A percentile compares a stretch with the other conserved stretches of the same genome.
These are phyloP conservation scores for Aureobasidium leucospermi DNA, from an alignment of 2,329 filamentous ascomycete genomes.

Conservation along the genomic window DNA sequence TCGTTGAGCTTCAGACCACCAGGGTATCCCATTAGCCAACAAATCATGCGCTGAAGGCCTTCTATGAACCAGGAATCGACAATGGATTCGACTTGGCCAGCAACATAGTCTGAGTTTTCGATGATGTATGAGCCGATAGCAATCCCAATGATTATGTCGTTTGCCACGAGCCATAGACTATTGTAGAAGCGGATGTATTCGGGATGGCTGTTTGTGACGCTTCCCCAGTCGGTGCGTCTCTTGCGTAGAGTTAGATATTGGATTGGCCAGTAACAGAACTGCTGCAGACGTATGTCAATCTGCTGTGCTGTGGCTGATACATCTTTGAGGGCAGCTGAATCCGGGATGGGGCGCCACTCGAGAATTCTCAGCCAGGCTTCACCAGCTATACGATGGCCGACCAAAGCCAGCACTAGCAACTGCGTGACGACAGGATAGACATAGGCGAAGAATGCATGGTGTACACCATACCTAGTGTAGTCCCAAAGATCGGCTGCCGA, in stretches of 20 bases:
- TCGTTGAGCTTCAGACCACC: constrained; percentile 92
- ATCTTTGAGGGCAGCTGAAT: constrained; percentile 82
- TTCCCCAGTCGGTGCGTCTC: constrained; percentile 87
- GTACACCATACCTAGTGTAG: constrained; percentile 60
- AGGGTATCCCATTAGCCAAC: constrained; percentile 93
- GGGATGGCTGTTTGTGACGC: constrained; percentile 87
- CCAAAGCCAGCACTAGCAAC: constrained; percentile 67
- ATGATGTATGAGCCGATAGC: constrained; percentile 95
- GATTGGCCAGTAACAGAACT: constrained; percentile 98
- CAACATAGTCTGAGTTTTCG: constrained; percentile 82
- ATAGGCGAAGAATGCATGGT: constrained; percentile 65
- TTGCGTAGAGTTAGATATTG: constrained; percentile 89
- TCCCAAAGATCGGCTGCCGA: constrained; percentile 83
- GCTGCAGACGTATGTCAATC: constrained; percentile 90
- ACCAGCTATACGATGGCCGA: constrained; percentile 71
- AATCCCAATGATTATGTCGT: constrained; percentile 97
- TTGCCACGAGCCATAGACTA: constrained; percentile 94
- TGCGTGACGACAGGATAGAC: constrained; percentile 67
- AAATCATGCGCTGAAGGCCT: constrained; percentile 79
- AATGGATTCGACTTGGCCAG: constrained; percentile 66
- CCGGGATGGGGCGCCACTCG: constrained; percentile 75
- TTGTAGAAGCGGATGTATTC: constrained; percentile 99
- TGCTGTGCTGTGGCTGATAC: constrained; percentile 95
- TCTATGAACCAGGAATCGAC: constrained; percentile 79
- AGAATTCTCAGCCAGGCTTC: constrained; percentile 72